These are phyloP conservation scores for Saxophila tyrrhenica DNA, from an alignment of 495 filamentous ascomycete genomes.

Conservation along the genomic window DNA sequence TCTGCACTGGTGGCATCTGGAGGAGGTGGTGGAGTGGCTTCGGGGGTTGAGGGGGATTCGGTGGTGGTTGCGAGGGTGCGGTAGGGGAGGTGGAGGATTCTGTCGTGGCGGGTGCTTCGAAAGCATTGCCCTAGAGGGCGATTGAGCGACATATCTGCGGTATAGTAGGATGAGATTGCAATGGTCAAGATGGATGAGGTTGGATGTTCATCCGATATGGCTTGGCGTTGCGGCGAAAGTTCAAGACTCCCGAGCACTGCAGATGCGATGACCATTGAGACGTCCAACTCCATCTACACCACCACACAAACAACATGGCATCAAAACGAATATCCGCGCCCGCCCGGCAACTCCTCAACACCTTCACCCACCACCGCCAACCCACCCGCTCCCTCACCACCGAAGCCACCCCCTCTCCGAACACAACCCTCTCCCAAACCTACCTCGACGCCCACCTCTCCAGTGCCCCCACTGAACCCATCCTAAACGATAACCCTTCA, in stretches of 20 bases:
- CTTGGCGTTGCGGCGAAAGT: neutral
- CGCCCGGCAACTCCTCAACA: conserved; percentile 2
- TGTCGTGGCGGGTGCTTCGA: neutral
- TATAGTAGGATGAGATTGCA: no score
- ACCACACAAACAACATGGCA: conserved; percentile 5
- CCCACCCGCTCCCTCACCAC: conserved; percentile 64
- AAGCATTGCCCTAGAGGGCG: conserved; percentile 1
- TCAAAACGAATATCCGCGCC: conserved; percentile 10
- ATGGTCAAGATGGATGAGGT: no score
- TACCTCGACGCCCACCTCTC: conserved; percentile 28
- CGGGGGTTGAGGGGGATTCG: conserved; percentile 9
- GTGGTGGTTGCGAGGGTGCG: conserved; percentile 21
- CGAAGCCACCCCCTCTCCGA: conserved; percentile 31
- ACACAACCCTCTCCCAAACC: conserved; percentile 22
- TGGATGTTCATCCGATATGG: no score
- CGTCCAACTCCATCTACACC: neutral
- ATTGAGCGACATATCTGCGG: neutral
- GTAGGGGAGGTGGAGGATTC: conserved; percentile 1
- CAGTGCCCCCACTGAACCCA: conserved; percentile 6
- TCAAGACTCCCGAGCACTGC: no score
- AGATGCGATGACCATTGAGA: no score
- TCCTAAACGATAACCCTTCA: conserved; percentile 13
- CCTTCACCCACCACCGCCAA: conserved; percentile 10
- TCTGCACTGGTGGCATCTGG: neutral
- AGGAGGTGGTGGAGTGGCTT: conserved; percentile 9